These are phyloP conservation scores for Spongiforma sp. DNA, from an alignment of 1,284 basidiomycete species.

Conservation along the genomic window DNA sequence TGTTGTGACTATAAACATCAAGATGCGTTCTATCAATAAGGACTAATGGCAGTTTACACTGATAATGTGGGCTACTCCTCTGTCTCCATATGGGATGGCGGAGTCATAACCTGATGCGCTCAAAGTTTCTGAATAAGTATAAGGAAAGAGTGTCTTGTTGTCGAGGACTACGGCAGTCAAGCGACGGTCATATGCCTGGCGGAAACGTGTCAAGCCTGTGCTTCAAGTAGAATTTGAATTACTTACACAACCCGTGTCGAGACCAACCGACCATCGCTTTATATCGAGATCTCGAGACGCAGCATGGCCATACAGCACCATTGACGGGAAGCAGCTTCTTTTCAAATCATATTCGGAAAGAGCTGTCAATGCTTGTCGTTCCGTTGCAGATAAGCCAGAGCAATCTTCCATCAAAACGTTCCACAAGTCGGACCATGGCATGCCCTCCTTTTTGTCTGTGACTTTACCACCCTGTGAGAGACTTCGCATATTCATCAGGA, in stretches of 20 bases:
- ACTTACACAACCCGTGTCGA: constrained; percentile 84
- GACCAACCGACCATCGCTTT: constrained; percentile 78
- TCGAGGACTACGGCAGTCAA: constrained; percentile 66
- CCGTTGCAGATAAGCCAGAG: constrained; percentile 48
- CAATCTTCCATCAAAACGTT: constrained; percentile 74
- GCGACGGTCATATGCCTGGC: constrained; percentile 53
- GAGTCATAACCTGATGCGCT: constrained; percentile 6
- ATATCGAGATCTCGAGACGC: constrained; percentile 78
- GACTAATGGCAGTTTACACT: constrained; percentile 43
- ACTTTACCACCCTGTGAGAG: constrained; percentile 59
- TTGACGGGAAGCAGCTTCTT: constrained; percentile 68
- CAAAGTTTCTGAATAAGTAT: neutral
- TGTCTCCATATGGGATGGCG: constrained; percentile 34
- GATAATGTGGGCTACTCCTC: constrained; percentile 38
- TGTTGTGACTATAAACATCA: too few species aligned
- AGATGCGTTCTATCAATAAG: too few species aligned
- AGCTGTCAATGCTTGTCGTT: too few species aligned
- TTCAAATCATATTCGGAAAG: constrained; percentile 9
- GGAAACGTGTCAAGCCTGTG: constrained; percentile 6
- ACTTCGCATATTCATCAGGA: constrained; percentile 76
- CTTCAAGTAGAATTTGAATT: neutral
- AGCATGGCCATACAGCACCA: constrained; percentile 85
- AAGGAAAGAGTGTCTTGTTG: constrained; percentile 20
- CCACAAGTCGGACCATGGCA: constrained; percentile 79
- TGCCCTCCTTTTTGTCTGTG: constrained; percentile 65